A percentile compares a stretch with the other conserved stretches of the same genome.
phyloP scores from a whole-genome alignment of 2,329 filamentous ascomycete genomes.

The Myriangium duriaei region DNA sequence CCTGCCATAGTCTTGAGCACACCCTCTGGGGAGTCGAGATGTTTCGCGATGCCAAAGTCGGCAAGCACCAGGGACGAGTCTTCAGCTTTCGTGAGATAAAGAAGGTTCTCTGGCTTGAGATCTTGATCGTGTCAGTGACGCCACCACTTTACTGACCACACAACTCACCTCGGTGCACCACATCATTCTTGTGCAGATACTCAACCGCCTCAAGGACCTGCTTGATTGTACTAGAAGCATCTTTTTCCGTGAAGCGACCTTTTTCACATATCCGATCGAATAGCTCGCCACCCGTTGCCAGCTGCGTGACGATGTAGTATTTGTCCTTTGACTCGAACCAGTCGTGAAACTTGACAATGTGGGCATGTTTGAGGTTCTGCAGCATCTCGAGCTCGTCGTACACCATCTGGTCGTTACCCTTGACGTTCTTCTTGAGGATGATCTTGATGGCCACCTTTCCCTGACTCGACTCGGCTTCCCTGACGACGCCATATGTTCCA shows the following conservation, averaged over 20 bases:
- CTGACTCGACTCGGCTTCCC: conserved; percentile 74
- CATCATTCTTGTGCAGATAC: conserved; percentile 87
- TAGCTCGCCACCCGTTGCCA: conserved; percentile 89
- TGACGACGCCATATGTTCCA: conserved; percentile 95
- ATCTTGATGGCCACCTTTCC: conserved; percentile 96
- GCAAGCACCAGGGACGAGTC: conserved; percentile 83
- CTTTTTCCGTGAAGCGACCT: conserved; percentile 96
- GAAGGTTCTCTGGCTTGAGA: conserved; percentile 92
- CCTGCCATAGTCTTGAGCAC: conserved; percentile 97
- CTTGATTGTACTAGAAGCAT: conserved; percentile 88
- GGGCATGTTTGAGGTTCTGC: conserved; percentile 77
- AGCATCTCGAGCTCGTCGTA: conserved; percentile 94
- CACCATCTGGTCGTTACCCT: conserved; percentile 96
- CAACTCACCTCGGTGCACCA: conserved; percentile 79
- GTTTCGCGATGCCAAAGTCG: conserved; percentile 98
- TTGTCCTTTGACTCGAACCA: conserved; percentile 99
- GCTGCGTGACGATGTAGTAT: conserved; percentile 96
- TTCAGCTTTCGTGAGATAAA: conserved; percentile 69
- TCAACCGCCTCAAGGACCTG: conserved; percentile 87
- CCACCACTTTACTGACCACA: neutral
- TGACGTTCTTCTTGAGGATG: conserved; percentile 98
- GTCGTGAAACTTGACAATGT: conserved; percentile 95
- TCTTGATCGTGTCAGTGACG: conserved; percentile 40
- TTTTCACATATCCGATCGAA: conserved; percentile 98
- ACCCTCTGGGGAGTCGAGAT: conserved; percentile 80